These are phyloP conservation scores for Paecilomyces niveus DNA, from an alignment of 2,329 filamentous ascomycete genomes.

Conservation along the genomic window DNA sequence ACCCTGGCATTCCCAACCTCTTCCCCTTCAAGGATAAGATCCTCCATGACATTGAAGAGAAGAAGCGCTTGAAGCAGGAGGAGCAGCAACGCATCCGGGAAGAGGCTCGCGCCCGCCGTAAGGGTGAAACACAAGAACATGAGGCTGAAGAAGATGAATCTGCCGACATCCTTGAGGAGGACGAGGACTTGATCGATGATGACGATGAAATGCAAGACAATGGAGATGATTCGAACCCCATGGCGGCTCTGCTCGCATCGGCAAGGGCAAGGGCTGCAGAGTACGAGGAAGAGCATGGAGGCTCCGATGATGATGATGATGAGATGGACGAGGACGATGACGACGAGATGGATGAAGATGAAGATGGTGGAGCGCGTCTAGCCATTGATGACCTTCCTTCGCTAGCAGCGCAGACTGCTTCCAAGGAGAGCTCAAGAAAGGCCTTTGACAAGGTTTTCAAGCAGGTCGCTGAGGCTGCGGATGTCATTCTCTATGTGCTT, in stretches of 20 bases:
- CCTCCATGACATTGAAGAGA: slow-evolving; percentile 85
- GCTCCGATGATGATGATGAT: slow-evolving; percentile 52
- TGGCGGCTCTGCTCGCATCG: slow-evolving; percentile 38
- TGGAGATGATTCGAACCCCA: slow-evolving; percentile 50
- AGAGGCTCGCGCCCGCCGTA: slow-evolving; percentile 46
- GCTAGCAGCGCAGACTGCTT: slow-evolving; percentile 19
- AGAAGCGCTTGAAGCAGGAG: slow-evolving; percentile 70
- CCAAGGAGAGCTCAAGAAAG: slow-evolving; percentile 63
- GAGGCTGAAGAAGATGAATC: slow-evolving; percentile 25
- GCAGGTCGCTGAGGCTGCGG: slow-evolving; percentile 78
- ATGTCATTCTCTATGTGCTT: slow-evolving; percentile 87
- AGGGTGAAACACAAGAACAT: slow-evolving; percentile 30
- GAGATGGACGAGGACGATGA: slow-evolving; percentile 52
- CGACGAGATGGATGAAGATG: slow-evolving; percentile 43
- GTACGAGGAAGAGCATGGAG: slow-evolving; percentile 40
- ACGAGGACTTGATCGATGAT: slow-evolving; percentile 44
- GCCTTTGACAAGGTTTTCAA: slow-evolving; percentile 97
- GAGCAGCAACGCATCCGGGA: slow-evolving; percentile 66
- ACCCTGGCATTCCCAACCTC: slow-evolving; percentile 92
- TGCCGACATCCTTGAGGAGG: slow-evolving; percentile 29
- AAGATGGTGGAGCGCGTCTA: slow-evolving; percentile 44
- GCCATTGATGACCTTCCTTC: slow-evolving; percentile 46
- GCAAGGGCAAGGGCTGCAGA: slow-evolving; percentile 38
- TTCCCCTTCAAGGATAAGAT: slow-evolving; percentile 98
- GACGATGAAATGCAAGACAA: slow-evolving; percentile 44